Conservation (phyloP, 2,329 filamentous ascomycete genomes). For the Fusarium phyllophilum region DNA sequence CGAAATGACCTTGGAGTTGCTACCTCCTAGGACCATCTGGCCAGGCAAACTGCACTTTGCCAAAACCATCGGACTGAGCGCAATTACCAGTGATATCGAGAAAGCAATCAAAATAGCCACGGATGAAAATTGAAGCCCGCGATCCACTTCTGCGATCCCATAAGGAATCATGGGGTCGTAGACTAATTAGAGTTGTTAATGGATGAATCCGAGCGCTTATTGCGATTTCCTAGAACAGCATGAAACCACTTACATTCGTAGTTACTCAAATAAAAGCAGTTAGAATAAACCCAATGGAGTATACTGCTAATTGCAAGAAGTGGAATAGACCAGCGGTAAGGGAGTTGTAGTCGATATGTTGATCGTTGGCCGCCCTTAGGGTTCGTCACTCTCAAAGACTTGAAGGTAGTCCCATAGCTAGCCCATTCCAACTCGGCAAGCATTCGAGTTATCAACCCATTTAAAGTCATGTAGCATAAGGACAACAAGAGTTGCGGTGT, state of each 20-base stretch:
- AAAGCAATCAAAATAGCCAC: neutral
- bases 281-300: neutral
- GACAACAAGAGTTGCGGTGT: neutral
- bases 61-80: neutral
- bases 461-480: neutral
- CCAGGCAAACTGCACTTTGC: neutral
- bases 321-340: neutral
- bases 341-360: neutral
- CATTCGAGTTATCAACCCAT: neutral
- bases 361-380: neutral
- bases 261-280: neutral
- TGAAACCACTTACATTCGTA: neutral
- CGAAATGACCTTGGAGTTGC: neutral
- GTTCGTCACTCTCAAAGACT: neutral
- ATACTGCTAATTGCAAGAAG: neutral
- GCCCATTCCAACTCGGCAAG: neutral
- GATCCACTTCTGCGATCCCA: neutral
- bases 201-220: accelerated
- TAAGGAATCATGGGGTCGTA: neutral
- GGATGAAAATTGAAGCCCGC: neutral
- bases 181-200: neutral
- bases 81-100: neutral
- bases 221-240: accelerated
- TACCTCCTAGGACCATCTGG: neutral
- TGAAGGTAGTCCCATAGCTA: neutral